Evolutionary conservation across 169 alveolate species (phyloP), one percentile per base, ranked within the genome.

Genomic region (Babesia ovata): DNA sequence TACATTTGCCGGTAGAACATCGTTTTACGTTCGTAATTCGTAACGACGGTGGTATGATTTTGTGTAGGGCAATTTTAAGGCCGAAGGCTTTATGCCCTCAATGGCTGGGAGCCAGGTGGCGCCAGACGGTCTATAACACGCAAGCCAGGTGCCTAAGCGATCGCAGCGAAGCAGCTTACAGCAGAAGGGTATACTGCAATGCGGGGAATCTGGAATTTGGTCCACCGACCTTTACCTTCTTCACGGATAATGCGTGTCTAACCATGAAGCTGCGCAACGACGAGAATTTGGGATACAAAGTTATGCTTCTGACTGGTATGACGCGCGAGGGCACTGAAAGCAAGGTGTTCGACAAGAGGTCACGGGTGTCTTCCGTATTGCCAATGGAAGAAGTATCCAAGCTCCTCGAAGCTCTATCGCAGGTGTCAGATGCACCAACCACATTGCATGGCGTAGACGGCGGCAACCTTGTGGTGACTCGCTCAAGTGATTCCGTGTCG

Each of bases 81-180:
- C 29, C 54, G 22, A 19, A 61, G 36, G 45, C 26, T 13, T 39
- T 50, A 61, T 61, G 54, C 45, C 54, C 33, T 0, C 50, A 44
- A 53, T 61, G 50, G 70, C 54, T 61, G n/a, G 54, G 19, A 29
- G 21, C 54, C 1, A 13, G 33, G 9, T 8, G 53, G 54, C 70
- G 70, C 54, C 28, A 42, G 17, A 53, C 36, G 52, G 14, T 67
- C 54, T 42, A 54, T 33, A 42, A 46, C 39, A 56, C 66, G 12
- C 58, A 36, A 45, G 16, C 36, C 11, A 63, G 76, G 8, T 52
- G 10, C 39, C 11, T 67, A 17, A 67, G 66, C 48, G 76, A 67
- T 22, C 76, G 76, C 76, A 67, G 85, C 61, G 88, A 81, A 58
- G 88, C 88, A n/a, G 46, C 83, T 26, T 81, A 70, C 75, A 81